A percentile compares a stretch with the other conserved stretches of the same genome.
Conservation (phyloP, 129 eudicot genomes). For the Helichrysum umbraculigerum region DNA sequence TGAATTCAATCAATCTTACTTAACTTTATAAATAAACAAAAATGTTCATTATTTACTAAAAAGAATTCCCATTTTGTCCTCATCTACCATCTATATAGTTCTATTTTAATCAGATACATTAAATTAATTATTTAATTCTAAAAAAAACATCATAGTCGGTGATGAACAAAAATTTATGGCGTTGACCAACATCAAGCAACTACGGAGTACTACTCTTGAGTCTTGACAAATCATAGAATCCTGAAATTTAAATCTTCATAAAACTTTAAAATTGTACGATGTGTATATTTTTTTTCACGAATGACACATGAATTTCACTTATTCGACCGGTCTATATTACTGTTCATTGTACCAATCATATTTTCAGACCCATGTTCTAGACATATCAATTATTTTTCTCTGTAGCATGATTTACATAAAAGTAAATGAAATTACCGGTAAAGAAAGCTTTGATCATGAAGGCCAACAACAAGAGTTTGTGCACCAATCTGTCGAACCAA, state of each 20-base stretch:
- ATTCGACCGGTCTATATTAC: too few species aligned
- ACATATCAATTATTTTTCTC: too few species aligned
- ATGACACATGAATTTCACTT: too few species aligned
- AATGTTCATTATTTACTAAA: constrained; percentile 12
- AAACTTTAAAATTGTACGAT: too few species aligned
- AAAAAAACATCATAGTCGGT: constrained; percentile 26
- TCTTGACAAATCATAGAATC: background rate
- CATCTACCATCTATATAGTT: constrained; percentile 1
- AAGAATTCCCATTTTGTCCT: constrained; percentile 21
- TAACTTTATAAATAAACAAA: constrained; percentile 10
- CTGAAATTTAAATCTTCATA: background rate
- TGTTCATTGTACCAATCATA: too few species aligned
- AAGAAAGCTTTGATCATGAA: constrained; percentile 89
- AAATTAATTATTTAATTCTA: background rate
- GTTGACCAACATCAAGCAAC: constrained; percentile 29
- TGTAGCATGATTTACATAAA: background rate
- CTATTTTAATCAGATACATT: background rate
- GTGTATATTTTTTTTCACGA: too few species aligned
- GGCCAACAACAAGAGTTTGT: constrained; percentile 78
- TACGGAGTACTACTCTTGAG: background rate
- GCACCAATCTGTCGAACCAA: constrained; percentile 82
- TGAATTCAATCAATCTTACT: constrained; percentile 12
- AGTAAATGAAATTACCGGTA: constrained; percentile 46
- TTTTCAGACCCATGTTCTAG: too few species aligned
- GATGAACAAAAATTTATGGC: constrained; percentile 16